Percentiles rank a stretch among this genome's conserved stretches.
Evolutionary conservation across 1,139 yeast genomes (phyloP).

Genomic region (Pichia sp.): DNA sequence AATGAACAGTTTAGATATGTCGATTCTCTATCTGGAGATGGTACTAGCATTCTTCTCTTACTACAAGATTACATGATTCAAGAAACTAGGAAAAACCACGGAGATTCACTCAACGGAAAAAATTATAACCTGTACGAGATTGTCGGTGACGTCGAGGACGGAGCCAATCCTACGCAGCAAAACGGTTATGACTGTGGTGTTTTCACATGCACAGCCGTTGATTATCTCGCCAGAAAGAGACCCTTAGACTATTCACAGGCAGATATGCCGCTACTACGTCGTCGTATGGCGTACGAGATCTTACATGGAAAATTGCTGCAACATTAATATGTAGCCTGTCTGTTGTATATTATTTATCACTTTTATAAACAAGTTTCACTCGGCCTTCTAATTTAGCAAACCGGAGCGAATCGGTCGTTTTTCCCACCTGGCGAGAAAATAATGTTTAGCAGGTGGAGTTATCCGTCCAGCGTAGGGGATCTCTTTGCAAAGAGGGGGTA

Average conservation of each 20-base stretch:
- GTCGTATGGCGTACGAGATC: slow-evolving; percentile 58
- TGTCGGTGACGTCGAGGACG: slow-evolving; percentile 34
- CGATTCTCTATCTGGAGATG: slow-evolving; percentile 64
- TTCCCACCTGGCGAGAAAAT: no score
- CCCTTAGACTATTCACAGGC: slow-evolving; percentile 50
- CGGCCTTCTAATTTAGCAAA: no score
- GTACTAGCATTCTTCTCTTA: slow-evolving; percentile 42
- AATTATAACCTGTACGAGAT: slow-evolving; percentile 30
- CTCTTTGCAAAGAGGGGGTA: no score
- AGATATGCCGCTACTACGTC: slow-evolving; percentile 64
- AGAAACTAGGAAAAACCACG: slow-evolving; percentile 41
- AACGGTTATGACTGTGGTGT: slow-evolving; percentile 97
- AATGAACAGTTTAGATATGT: slow-evolving; percentile 54
- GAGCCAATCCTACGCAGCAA: slow-evolving; percentile 60
- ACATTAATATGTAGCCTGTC: background rate
- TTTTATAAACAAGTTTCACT: no score
- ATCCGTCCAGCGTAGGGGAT: no score
- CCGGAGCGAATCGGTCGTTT: no score
- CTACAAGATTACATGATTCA: slow-evolving; percentile 53
- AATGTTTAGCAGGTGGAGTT: no score
- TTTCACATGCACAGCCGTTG: slow-evolving; percentile 75
- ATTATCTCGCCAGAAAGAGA: slow-evolving; percentile 42
- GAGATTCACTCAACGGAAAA: slow-evolving; percentile 27
- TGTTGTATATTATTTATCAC: no score
- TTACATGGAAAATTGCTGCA: slow-evolving; percentile 17